Conservation (phyloP, 176 grass and related monocot species). For the Paspalum vaginatum region DNA sequence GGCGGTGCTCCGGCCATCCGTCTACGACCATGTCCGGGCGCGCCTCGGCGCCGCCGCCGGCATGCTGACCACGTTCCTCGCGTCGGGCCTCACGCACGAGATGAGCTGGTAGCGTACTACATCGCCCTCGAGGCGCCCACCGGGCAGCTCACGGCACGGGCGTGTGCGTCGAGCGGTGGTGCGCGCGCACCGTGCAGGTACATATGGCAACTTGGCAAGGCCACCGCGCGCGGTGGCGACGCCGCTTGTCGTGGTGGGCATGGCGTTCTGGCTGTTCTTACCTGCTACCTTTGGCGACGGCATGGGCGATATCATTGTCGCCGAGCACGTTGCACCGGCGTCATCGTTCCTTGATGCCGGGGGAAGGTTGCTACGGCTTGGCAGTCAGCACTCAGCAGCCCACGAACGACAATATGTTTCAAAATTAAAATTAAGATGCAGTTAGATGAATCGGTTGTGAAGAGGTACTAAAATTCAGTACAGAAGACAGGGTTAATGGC, state of each 20-base stretch:
- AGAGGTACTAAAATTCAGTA: too few species aligned
- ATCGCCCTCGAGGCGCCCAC: not conserved
- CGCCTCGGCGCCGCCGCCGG: not conserved
- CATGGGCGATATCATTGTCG: not conserved
- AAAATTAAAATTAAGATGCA: too few species aligned
- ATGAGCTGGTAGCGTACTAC: constrained; percentile 51
- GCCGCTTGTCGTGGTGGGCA: not conserved
- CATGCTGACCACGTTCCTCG: constrained; percentile 45
- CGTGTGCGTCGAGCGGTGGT: constrained; percentile 38
- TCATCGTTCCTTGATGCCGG: not conserved
- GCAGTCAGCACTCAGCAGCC: too few species aligned
- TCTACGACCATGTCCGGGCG: constrained; percentile 32
- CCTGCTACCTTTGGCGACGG: not conserved
- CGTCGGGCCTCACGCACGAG: constrained; percentile 72
- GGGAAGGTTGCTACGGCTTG: not conserved
- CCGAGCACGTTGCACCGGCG: not conserved
- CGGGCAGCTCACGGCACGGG: constrained; percentile 38
- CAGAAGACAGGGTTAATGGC: too few species aligned
- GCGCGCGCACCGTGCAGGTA: too few species aligned
- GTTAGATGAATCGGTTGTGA: too few species aligned
- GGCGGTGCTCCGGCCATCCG: constrained; percentile 47
- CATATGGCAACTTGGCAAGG: too few species aligned
- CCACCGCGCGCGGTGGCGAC: not conserved
- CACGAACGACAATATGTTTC: too few species aligned
- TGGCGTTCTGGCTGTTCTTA: not conserved